Evolutionary conservation across 2,329 filamentous ascomycete species (phyloP).

Genomic region (Colletotrichum plurivorum): DNA sequence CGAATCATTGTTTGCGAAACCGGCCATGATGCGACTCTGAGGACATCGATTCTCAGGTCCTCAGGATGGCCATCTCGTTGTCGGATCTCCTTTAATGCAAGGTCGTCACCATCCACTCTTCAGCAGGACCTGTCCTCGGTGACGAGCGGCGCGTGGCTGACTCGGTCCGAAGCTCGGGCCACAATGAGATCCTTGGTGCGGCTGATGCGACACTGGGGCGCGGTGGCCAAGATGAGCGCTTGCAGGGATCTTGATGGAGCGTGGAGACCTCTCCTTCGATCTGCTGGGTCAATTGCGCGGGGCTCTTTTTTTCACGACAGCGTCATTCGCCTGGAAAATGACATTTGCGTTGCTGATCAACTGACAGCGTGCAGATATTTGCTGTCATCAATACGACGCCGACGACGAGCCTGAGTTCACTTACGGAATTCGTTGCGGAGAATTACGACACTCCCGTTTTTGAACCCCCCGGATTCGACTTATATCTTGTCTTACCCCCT

Average conservation of each 20-base stretch:
- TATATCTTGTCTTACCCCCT: background rate
- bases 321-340: constrained; percentile 15
- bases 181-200: constrained; percentile 2
- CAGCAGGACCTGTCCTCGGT: constrained; percentile 21
- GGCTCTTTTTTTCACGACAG: constrained; percentile 35
- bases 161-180: constrained; percentile 30
- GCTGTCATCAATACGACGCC: background rate
- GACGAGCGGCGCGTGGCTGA: constrained; percentile 39
- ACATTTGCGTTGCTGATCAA: background rate
- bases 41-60: constrained; percentile 31
- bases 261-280: constrained; percentile 26
- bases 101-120: constrained; percentile 1
- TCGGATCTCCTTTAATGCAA: constrained; percentile 39
- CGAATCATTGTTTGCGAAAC: constrained; percentile 51
- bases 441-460: too few species aligned
- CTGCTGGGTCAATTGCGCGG: constrained; percentile 34
- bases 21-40: constrained; percentile 56
- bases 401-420: too few species aligned
- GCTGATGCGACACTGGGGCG: constrained; percentile 32
- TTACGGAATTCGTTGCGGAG: too few species aligned
- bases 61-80: constrained; percentile 51
- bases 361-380: background rate
- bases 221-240: constrained; percentile 10
- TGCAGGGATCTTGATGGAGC: constrained; percentile 29
- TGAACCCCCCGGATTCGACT: background rate